Percentiles rank a stretch among this genome's conserved stretches.
These are phyloP conservation scores for Pterula multifida DNA, from an alignment of 1,284 basidiomycete genomes.

Conservation along the genomic window DNA sequence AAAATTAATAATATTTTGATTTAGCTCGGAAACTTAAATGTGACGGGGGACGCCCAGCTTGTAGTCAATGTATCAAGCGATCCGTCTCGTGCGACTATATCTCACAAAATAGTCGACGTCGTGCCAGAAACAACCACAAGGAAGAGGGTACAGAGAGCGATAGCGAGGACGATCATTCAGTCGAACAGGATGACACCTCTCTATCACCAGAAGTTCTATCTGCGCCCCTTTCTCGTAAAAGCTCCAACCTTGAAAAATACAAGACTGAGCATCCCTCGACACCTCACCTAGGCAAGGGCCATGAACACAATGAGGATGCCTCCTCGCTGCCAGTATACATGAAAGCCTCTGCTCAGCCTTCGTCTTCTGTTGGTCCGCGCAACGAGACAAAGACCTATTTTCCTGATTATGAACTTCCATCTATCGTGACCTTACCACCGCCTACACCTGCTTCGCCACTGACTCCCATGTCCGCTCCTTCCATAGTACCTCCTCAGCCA, in stretches of 20 bases:
- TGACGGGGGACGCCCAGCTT: conserved; percentile 69
- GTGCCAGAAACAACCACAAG: conserved; percentile 34
- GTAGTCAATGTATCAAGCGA: conserved; percentile 66
- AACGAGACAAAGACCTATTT: conserved; percentile 15
- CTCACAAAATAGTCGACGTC: conserved; percentile 56
- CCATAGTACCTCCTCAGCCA: too few species aligned
- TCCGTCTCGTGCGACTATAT: conserved; percentile 67
- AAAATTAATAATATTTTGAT: conserved; percentile 10
- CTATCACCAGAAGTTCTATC: conserved; percentile 50
- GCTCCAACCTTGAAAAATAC: conserved; percentile 45
- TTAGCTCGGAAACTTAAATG: conserved; percentile 75
- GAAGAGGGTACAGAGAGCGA: conserved; percentile 50
- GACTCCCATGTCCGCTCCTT: conserved; percentile 40
- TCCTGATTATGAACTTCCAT: conserved; percentile 53
- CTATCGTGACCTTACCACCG: conserved; percentile 53
- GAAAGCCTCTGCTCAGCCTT: not conserved
- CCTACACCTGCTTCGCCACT: conserved; percentile 36
- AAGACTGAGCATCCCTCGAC: conserved; percentile 6
- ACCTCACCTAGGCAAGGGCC: conserved; percentile 17
- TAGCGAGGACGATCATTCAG: conserved; percentile 49
- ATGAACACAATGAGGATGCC: conserved; percentile 11
- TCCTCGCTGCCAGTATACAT: conserved; percentile 20
- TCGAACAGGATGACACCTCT: conserved; percentile 50
- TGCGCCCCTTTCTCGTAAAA: conserved; percentile 44
- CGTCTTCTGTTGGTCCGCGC: not conserved